Conservation (phyloP, 768 basidiomycete genomes). For the Termitomyces sp. region DNA sequence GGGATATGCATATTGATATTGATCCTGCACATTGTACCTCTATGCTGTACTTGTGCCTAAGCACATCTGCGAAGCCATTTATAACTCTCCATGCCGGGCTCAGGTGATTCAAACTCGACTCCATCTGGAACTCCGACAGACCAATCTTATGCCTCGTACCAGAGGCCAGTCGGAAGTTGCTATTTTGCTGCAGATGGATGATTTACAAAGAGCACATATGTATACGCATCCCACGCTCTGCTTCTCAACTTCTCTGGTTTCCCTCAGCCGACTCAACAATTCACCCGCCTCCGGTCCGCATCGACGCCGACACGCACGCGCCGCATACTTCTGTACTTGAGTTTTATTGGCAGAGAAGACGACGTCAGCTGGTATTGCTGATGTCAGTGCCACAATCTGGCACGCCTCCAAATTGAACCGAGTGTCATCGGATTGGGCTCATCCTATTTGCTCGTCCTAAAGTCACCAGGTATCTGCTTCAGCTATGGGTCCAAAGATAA, state of each 20-base stretch:
- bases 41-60: background rate
- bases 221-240: no score
- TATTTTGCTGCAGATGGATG: no score
- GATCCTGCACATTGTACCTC: background rate
- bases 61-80: no score
- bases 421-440: background rate
- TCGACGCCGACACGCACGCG: background rate
- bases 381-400: background rate
- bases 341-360: background rate
- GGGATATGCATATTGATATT: background rate
- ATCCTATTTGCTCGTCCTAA: background rate
- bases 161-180: background rate
- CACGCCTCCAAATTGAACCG: background rate
- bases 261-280: background rate
- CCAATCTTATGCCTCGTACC: background rate
- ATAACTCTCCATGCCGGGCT: background rate
- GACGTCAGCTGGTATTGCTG: background rate
- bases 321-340: background rate
- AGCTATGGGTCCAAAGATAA: background rate
- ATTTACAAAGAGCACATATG: background rate
- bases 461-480: background rate
- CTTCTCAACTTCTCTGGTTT: background rate
- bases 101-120: background rate
- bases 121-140: background rate
- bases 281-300: background rate